Conservation (phyloP, 2,329 filamentous ascomycete species). For the Stagonosporopsis rhizophila region DNA sequence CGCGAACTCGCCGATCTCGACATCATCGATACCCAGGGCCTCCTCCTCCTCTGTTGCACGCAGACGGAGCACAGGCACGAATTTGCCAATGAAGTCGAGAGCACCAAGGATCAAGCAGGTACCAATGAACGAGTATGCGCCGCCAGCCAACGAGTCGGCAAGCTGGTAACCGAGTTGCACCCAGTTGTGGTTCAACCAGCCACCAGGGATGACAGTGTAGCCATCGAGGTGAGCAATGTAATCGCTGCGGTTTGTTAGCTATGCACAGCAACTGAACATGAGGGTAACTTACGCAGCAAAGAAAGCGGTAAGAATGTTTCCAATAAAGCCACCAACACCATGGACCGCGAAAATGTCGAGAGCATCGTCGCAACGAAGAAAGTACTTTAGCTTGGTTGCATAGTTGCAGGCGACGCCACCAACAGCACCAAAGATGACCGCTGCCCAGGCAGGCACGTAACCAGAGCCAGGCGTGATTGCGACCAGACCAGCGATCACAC, state of each 20-base stretch:
- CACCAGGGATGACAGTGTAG: conserved; percentile 69
- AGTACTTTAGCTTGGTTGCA: conserved; percentile 88
- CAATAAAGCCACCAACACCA: conserved; percentile 65
- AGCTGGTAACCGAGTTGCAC: conserved; percentile 84
- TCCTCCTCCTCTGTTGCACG: conserved; percentile 80
- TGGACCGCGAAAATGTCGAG: conserved; percentile 76
- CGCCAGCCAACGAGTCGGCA: conserved; percentile 78
- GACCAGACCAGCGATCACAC: conserved; percentile 85
- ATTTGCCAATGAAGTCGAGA: conserved; percentile 73
- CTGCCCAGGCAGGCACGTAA: conserved; percentile 84
- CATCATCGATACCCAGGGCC: conserved; percentile 84
- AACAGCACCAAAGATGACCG: conserved; percentile 77
- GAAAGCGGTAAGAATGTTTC: conserved; percentile 69
- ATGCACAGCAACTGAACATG: background rate
- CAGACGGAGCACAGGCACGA: conserved; percentile 77
- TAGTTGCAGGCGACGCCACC: conserved; percentile 85
- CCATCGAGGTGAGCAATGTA: conserved; percentile 86
- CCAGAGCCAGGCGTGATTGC: conserved; percentile 88
- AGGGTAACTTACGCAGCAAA: conserved; percentile 70
- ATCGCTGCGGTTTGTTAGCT: conserved; percentile 54
- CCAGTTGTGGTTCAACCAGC: conserved; percentile 86
- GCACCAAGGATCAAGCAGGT: conserved; percentile 74
- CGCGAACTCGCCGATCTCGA: conserved; percentile 91
- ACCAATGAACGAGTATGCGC: conserved; percentile 77
- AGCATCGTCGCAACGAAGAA: conserved; percentile 80